Base-by-base conservation (phyloP, 352 stramenopile species). In the Globisporangium barbulae region DNA sequence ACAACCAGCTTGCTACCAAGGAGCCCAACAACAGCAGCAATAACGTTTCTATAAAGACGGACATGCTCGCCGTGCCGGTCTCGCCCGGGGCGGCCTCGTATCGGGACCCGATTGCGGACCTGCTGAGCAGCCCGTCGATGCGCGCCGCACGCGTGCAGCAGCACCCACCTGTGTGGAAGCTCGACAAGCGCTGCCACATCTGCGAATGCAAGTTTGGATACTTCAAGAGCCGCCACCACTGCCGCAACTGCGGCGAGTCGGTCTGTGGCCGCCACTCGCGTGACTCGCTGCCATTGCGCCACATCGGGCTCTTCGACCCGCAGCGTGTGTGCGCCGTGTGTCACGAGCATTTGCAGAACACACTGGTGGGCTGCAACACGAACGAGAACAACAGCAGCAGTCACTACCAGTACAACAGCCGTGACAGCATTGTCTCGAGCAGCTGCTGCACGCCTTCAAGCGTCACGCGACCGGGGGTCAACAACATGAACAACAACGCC, bases 191-290 rank as follows among this genome's bases (percentile, higher is more conserved):
- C 31, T 97, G 89, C 67, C 60, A 84, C 44, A 64, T 89, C 30
- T 97, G 89, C 70, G 65, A 76, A 12, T 70, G 64, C 19, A 88
- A 84, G 60, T 97, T 97, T 53, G 78, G 79, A 3, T 85, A 94
- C 63, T 81, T 97, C 22, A 75, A 77, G 64, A 78, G 78, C 22
- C 79, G 85, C 28, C 88, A 96, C 66, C 88, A 96, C 62, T 96
- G 88, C 66, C 70, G 88, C 41, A 89, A 85, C 63, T 96, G 88
- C 57, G 88, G 88, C 5, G 70, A 85, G 37, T 90, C 88, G 1
- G 85, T 94, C 2, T 96, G 88, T 63, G 72, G 78, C n/a, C 69
- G 69, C 31, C 88, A 93, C 68, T 91, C 79, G 5, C 75, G 76
- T 35, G 70, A 89, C 53, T 64, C 75, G 10, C 61, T 93, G 19